A percentile compares a stretch with the other conserved stretches of the same genome.
These are phyloP conservation scores for Barnettozyma vustinii DNA, from an alignment of 805 yeast species.

Conservation along the genomic window DNA sequence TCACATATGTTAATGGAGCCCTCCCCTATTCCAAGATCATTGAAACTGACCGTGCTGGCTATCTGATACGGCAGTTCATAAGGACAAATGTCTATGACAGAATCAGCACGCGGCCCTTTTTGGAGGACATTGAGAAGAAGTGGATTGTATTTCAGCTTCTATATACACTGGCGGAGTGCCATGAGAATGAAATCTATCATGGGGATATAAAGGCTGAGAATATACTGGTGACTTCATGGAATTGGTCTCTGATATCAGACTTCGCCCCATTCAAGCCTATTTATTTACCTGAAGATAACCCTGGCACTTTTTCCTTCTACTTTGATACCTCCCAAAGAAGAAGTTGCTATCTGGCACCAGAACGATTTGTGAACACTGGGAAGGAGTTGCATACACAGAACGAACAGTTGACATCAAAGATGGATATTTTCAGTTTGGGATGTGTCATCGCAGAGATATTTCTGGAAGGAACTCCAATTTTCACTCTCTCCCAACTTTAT, in stretches of 20 bases:
- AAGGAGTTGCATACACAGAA: constrained; percentile 15
- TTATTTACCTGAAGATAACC: constrained; percentile 85
- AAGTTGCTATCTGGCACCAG: constrained; percentile 91
- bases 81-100: constrained; percentile 83
- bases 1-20: constrained; percentile 53
- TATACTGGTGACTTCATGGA: constrained; percentile 79
- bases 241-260: constrained; percentile 79
- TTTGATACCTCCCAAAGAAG: constrained; percentile 88
- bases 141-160: constrained; percentile 84
- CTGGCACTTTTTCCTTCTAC: constrained; percentile 85
- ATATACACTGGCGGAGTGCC: constrained; percentile 57
- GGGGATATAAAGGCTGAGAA: constrained; percentile 94
- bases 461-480: constrained; percentile 80
- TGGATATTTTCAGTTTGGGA: constrained; percentile 82
- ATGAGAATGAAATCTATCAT: constrained; percentile 57
- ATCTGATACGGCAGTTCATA: constrained; percentile 76
- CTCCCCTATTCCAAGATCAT: constrained; percentile 68
- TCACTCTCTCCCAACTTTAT: constrained; percentile 82
- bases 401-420: constrained; percentile 44
- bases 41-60: constrained; percentile 90
- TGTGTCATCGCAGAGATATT: constrained; percentile 90
- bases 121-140: constrained; percentile 71
- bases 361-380: constrained; percentile 50
- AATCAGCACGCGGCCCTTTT: constrained; percentile 79
- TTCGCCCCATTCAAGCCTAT: constrained; percentile 84